Evolutionary conservation across 1,284 basidiomycete species (phyloP).

Genomic region (Macrocystidia cucumis): DNA sequence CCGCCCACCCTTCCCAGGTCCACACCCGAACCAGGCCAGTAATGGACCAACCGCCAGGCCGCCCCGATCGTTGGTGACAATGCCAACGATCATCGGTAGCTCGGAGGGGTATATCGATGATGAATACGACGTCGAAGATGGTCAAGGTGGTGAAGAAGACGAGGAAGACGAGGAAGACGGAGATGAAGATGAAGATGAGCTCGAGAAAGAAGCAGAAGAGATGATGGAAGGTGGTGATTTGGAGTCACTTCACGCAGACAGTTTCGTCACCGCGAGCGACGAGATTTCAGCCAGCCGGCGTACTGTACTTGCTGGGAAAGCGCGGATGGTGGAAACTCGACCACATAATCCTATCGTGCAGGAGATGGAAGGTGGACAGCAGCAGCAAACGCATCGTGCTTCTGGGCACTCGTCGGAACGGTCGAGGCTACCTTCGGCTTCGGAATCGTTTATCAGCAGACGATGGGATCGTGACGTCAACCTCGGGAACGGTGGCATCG

Average conservation of each 20-base stretch:
- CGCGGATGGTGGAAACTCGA: too few relatives aligned
- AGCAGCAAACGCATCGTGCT: not conserved
- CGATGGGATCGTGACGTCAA: slow-evolving; percentile 32
- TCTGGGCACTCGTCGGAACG: not conserved
- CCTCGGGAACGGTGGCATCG: slow-evolving; percentile 26
- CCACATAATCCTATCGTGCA: slow-evolving; percentile 1
- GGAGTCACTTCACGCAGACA: slow-evolving; percentile 42
- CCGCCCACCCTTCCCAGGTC: slow-evolving; percentile 43
- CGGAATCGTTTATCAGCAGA: slow-evolving; percentile 29
- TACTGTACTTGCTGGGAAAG: too few relatives aligned
- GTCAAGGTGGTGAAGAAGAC: too few relatives aligned
- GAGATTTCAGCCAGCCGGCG: slow-evolving; percentile 7
- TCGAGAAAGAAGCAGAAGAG: too few relatives aligned
- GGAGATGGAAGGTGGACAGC: not conserved
- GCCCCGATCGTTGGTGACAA: slow-evolving; percentile 16
- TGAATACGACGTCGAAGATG: slow-evolving; percentile 19
- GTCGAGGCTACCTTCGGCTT: slow-evolving; percentile 19
- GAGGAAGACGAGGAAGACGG: too few relatives aligned
- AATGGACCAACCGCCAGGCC: slow-evolving; percentile 22
- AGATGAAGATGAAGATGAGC: slow-evolving; percentile 21
- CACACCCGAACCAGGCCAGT: slow-evolving; percentile 24
- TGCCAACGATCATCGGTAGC: slow-evolving; percentile 30
- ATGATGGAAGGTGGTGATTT: slow-evolving; percentile 18
- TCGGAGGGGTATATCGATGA: slow-evolving; percentile 33
- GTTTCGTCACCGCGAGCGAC: slow-evolving; percentile 51